phyloP scores from a whole-genome alignment of 495 filamentous ascomycete genomes.

The Cercophora newfieldiana region DNA sequence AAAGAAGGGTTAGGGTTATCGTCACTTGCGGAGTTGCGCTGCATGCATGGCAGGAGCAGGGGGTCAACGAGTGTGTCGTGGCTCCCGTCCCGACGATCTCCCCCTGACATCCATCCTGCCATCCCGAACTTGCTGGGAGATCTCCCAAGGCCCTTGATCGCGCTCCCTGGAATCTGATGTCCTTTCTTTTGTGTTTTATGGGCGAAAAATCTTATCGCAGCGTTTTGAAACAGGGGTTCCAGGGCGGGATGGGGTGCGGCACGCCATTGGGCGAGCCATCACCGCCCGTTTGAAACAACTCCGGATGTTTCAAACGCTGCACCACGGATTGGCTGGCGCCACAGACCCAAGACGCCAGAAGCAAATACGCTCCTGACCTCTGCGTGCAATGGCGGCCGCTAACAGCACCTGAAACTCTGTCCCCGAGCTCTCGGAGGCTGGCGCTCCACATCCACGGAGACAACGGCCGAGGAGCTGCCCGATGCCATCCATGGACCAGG shows the following conservation, averaged over 20 bases:
- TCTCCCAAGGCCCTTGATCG: no score
- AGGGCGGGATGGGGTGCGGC: neutral
- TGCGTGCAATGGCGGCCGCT: neutral
- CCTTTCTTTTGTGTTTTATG: neutral
- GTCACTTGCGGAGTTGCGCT: no score
- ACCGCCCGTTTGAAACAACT: neutral
- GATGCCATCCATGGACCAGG: no score
- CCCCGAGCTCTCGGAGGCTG: neutral
- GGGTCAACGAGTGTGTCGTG: no score
- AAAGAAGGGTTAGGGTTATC: no score
- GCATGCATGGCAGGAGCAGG: no score
- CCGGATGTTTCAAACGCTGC: neutral
- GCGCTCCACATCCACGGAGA: neutral
- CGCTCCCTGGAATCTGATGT: no score
- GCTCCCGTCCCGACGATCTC: no score
- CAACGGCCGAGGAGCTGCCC: no score
- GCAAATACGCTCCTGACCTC: neutral
- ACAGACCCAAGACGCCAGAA: neutral
- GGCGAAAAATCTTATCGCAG: neutral
- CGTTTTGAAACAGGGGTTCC: conserved; percentile 11
- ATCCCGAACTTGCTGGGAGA: no score
- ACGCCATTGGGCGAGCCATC: neutral
- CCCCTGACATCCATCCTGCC: no score
- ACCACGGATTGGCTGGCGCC: conserved; percentile 4
- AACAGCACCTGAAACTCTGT: neutral